Percentiles rank a stretch among this genome's conserved stretches.
Evolutionary conservation across 2,329 filamentous ascomycete genomes (phyloP).

Genomic region (Reticulascus tulasneorum): DNA sequence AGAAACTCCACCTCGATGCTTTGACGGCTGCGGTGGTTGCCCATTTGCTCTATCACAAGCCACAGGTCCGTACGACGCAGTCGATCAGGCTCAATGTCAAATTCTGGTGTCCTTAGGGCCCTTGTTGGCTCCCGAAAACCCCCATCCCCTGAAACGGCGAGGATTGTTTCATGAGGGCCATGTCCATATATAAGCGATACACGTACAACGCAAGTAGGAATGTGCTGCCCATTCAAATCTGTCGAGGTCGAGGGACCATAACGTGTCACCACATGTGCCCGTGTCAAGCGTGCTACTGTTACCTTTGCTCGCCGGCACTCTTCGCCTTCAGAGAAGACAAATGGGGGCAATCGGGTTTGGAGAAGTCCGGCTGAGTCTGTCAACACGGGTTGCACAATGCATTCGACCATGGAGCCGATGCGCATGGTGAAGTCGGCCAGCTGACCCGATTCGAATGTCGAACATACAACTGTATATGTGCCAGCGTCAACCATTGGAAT

Average conservation of each 20-base stretch:
- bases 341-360: constrained; percentile 51
- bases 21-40: constrained; percentile 38
- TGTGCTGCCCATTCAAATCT: constrained; percentile 12
- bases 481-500: constrained; percentile 60
- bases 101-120: constrained; percentile 66
- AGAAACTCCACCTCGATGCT: constrained; percentile 51
- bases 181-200: constrained; percentile 70
- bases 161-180: constrained; percentile 61
- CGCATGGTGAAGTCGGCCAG: constrained; percentile 69
- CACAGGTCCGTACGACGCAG: constrained; percentile 58
- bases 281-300: constrained; percentile 48
- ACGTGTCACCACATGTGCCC: constrained; percentile 51
- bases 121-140: constrained; percentile 66
- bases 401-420: constrained; percentile 60
- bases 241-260: constrained; percentile 4
- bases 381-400: constrained; percentile 57
- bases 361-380: constrained; percentile 73
- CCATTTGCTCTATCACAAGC: constrained; percentile 78
- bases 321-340: constrained; percentile 46
- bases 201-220: constrained; percentile 47
- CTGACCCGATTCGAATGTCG: constrained; percentile 82
- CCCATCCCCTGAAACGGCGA: constrained; percentile 67
- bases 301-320: constrained; percentile 37
- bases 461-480: constrained; percentile 82
- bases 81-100: constrained; percentile 68